Percentiles rank a stretch among this genome's conserved stretches.
These are phyloP conservation scores for Fusarium tricinctum DNA, from an alignment of 2,329 filamentous ascomycete genomes.

Conservation along the genomic window DNA sequence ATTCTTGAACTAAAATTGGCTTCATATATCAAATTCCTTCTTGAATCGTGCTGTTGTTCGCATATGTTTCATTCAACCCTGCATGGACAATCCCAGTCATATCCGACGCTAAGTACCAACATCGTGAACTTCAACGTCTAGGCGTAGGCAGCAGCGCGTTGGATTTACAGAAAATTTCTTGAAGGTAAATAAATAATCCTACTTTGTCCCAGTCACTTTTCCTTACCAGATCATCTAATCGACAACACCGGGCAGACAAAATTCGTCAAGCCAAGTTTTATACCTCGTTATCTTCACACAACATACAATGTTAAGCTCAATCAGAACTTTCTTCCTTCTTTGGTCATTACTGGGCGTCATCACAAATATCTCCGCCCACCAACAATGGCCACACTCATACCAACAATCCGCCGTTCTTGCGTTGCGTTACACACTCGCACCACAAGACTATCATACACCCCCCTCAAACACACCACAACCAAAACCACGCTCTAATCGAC, in stretches of 20 bases:
- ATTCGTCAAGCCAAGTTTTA: not conserved
- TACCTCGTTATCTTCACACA: not conserved
- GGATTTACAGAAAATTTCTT: accelerated
- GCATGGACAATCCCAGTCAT: slow-evolving; percentile 1
- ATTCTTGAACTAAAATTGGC: no score
- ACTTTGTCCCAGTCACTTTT: not conserved
- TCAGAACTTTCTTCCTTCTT: not conserved
- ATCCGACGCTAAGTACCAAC: not conserved
- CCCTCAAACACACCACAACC: not conserved
- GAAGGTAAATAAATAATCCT: not conserved
- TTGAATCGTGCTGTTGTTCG: not conserved
- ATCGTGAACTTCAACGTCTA: slow-evolving; percentile 1
- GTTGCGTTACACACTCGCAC: not conserved
- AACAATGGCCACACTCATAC: not conserved
- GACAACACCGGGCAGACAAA: not conserved
- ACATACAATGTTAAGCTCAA: not conserved
- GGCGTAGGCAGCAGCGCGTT: no score
- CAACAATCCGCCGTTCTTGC: not conserved
- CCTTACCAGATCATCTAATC: not conserved
- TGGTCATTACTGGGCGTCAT: not conserved
- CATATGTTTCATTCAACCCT: not conserved
- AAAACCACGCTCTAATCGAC: not conserved
- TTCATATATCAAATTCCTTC: no score
- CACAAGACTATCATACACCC: not conserved
- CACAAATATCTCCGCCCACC: not conserved